phyloP scores from a whole-genome alignment of 108 stramenopile species.

The Discostella stelligeroides region DNA sequence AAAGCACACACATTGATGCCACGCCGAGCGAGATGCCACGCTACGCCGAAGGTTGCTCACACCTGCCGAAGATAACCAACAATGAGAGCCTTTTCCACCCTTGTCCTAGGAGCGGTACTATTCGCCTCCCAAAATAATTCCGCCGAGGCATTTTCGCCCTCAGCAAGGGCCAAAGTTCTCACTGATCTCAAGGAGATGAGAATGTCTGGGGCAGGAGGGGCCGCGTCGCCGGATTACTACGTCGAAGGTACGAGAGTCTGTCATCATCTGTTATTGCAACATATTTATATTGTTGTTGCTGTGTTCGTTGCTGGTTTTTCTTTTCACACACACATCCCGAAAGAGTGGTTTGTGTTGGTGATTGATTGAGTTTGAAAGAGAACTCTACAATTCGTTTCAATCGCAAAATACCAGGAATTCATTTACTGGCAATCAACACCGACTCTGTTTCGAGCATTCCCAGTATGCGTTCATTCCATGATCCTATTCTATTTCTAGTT shows the following conservation, averaged over 20 bases:
- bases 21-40: too few species aligned
- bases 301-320: neutral
- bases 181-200: slow-evolving; percentile 36
- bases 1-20: too few species aligned
- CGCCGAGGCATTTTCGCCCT: slow-evolving; percentile 36
- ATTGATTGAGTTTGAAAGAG: too few species aligned
- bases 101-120: slow-evolving; percentile 20
- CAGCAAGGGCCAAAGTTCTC: slow-evolving; percentile 21
- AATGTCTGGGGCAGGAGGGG: slow-evolving; percentile 29
- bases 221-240: slow-evolving; percentile 25
- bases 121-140: slow-evolving; percentile 16
- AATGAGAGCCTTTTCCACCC: slow-evolving; percentile 33
- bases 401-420: too few species aligned
- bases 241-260: slow-evolving; percentile 17
- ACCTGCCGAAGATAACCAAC: too few species aligned
- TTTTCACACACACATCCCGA: too few species aligned
- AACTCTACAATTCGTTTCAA: too few species aligned
- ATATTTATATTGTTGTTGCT: neutral
- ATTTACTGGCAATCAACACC: neutral
- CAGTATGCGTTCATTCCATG: too few species aligned
- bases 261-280: neutral
- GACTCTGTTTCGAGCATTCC: too few species aligned
- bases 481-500: too few species aligned
- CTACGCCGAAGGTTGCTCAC: too few species aligned
- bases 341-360: too few species aligned